A percentile compares a stretch with the other conserved stretches of the same genome.
These are phyloP conservation scores for Phaeolepiota aurea DNA, from an alignment of 768 basidiomycete species.

Conservation along the genomic window DNA sequence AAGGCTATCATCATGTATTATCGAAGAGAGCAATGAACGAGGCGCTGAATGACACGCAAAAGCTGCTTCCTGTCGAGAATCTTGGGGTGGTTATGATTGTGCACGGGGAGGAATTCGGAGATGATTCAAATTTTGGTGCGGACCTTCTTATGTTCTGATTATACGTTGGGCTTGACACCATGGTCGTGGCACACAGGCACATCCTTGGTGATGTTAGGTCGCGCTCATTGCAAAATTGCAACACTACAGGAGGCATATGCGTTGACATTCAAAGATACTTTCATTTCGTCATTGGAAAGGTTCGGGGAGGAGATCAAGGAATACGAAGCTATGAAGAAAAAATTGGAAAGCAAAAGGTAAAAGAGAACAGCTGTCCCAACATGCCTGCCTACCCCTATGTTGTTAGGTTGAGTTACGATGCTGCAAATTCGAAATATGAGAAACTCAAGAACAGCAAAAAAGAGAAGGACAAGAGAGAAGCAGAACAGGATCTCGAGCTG, in stretches of 20 bases:
- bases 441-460: conserved; percentile 69
- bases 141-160: conserved; percentile 1
- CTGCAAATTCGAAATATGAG: conserved; percentile 61
- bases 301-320: conserved; percentile 76
- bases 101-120: conserved; percentile 77
- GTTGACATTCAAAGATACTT: conserved; percentile 64
- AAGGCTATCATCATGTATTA: conserved; percentile 60
- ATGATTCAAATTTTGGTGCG: conserved; percentile 65
- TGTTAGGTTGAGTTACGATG: conserved; percentile 66
- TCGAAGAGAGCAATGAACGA: conserved; percentile 71
- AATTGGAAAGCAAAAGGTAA: conserved; percentile 80
- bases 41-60: conserved; percentile 54
- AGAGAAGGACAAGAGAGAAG: conserved; percentile 69
- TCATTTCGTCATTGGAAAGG: conserved; percentile 54
- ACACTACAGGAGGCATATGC: conserved; percentile 79
- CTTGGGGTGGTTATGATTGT: conserved; percentile 82
- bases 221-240: conserved; percentile 80
- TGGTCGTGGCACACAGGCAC: conserved; percentile 35
- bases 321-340: conserved; percentile 75
- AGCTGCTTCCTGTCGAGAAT: conserved; percentile 68
- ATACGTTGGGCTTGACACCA: not conserved
- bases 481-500: conserved; percentile 73
- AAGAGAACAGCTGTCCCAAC: no score
- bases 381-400: not conserved
- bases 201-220: conserved; percentile 68